Base-by-base conservation (phyloP, 441 rosid genomes). In the Jatropha multifida region DNA sequence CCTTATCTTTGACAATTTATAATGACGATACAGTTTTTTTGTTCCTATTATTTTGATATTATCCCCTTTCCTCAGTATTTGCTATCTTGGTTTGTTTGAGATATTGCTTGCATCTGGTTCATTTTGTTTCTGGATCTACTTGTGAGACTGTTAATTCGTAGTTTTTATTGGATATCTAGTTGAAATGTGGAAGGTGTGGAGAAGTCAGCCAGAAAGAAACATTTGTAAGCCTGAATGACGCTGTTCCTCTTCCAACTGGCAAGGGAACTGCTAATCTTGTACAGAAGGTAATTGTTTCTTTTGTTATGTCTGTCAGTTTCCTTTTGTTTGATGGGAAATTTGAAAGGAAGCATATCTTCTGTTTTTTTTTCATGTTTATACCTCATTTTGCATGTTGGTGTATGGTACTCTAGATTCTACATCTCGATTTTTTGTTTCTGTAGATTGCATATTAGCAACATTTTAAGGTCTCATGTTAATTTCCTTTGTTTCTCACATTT, bases 161-260 rank as follows among this genome's bases (percentile, higher is more conserved):
- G 5, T 40, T 69, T 76, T 59, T 56, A 54, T 67, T 51, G 68
- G 61, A 52, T 64, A 66, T 81, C 78, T 76, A 94, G 99, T 58
- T 94, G 79, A 93, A 85, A 83, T 94, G 99, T 27, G 96, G 88
- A 71, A 82, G 83, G 41, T 94, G 97, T 41, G 96, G 98, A 71
- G 99, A 94, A 87, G 63, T 86, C 75, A 93, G 88, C 79, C 87
- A 86, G 81, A 93, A 85, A 79, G 99, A 94, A 81, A 91, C 98
- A 23, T 91, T 90, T 73, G 88, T 94, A 76, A 79, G 76, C 81
- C 84, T 94, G 88, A 80, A 75, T 65, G 96, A 93, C 70, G 83
- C 88, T 40, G 79, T 91, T 81, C 83, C 90, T 67, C 79, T 85
- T 76, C 85, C 86, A 1, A 73, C 55, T 18, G 80, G 88, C 63